These are phyloP conservation scores for Magnolia officinalis DNA, from an alignment of 164 flowering plant species.

Conservation along the genomic window DNA sequence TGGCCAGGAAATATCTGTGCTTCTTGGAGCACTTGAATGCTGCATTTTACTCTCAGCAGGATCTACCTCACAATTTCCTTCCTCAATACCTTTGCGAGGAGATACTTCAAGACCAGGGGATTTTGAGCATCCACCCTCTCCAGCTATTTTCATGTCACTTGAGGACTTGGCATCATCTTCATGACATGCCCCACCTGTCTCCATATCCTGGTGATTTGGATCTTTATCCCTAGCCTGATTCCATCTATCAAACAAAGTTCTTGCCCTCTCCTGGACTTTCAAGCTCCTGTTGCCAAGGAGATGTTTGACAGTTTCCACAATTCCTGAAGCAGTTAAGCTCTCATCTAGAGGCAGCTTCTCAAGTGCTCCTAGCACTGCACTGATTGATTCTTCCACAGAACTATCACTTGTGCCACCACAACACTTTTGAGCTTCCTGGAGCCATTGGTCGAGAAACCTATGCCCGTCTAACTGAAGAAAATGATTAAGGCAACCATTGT, in stretches of 20 bases:
- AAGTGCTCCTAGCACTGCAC: slow-evolving; percentile 57
- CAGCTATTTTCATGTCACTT: slow-evolving; percentile 5
- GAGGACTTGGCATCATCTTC: neutral
- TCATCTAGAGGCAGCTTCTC: slow-evolving; percentile 60
- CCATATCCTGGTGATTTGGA: neutral
- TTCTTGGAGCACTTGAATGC: slow-evolving; percentile 7
- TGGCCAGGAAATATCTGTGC: slow-evolving; percentile 7
- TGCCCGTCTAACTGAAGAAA: slow-evolving; percentile 74
- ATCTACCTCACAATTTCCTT: slow-evolving; percentile 12
- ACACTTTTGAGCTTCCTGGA: slow-evolving; percentile 59
- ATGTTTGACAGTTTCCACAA: slow-evolving; percentile 47
- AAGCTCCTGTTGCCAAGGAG: slow-evolving; percentile 52
- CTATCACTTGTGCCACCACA: slow-evolving; percentile 38
- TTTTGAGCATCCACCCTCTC: slow-evolving; percentile 22
- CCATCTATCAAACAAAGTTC: slow-evolving; percentile 51
- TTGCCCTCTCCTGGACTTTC: slow-evolving; percentile 59
- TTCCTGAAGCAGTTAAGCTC: slow-evolving; percentile 48
- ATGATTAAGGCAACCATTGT: slow-evolving; percentile 66
- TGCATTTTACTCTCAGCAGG: slow-evolving; percentile 17
- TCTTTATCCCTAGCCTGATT: slow-evolving; percentile 23
- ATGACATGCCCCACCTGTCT: slow-evolving; percentile 1
- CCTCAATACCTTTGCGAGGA: slow-evolving; percentile 14
- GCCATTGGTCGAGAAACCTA: slow-evolving; percentile 58
- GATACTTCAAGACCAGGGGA: slow-evolving; percentile 16
- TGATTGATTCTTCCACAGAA: slow-evolving; percentile 58